These are phyloP conservation scores for Cutaneotrichosporon cyanovorans DNA, from an alignment of 1,284 basidiomycete species.

Conservation along the genomic window DNA sequence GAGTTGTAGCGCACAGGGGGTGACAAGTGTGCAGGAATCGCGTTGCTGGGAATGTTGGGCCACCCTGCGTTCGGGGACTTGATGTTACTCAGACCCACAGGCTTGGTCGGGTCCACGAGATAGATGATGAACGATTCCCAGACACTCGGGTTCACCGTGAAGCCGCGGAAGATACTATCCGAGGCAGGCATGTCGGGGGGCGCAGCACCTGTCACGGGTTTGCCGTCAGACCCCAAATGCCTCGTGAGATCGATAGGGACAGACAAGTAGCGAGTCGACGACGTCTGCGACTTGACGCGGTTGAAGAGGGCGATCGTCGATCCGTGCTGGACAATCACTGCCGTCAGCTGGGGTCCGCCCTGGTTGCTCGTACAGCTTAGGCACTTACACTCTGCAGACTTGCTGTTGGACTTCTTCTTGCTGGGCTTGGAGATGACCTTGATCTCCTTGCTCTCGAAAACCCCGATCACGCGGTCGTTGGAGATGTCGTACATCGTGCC, in stretches of 20 bases:
- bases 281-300: constrained; percentile 82
- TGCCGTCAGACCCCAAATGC: constrained; percentile 83
- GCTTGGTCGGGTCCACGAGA: constrained; percentile 58
- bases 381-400: constrained; percentile 82
- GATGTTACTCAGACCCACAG: constrained; percentile 65
- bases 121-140: constrained; percentile 87
- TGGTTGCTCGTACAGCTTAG: constrained; percentile 8
- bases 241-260: constrained; percentile 83
- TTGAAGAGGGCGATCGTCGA: constrained; percentile 93
- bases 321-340: constrained; percentile 91
- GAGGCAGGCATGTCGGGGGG: constrained; percentile 12
- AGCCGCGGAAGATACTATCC: constrained; percentile 32
- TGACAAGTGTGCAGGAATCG: constrained; percentile 52
- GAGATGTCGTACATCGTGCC: constrained; percentile 56
- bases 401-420: constrained; percentile 89
- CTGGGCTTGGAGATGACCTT: constrained; percentile 95
- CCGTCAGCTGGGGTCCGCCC: not conserved
- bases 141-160: constrained; percentile 46
- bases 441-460: constrained; percentile 83
- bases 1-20: constrained; percentile 88
- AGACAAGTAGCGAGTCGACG: constrained; percentile 91
- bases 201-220: constrained; percentile 63
- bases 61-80: constrained; percentile 55
- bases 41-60: constrained; percentile 75
- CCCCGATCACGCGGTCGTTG: constrained; percentile 65